Evolutionary conservation across 192 early-diverging fungal genomes (phyloP).

Genomic region (Backusella australiensis): DNA sequence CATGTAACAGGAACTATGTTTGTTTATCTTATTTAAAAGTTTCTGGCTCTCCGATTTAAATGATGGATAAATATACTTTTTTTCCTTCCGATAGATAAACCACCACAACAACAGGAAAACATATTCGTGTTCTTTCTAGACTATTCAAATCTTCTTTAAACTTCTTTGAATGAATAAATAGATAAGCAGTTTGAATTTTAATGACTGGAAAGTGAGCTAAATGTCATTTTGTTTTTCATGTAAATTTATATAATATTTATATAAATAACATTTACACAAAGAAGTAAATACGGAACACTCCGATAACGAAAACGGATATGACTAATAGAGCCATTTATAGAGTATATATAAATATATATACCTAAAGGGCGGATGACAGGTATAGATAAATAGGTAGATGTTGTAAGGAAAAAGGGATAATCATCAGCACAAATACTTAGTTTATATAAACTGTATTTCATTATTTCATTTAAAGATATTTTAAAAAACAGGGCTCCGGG

Average conservation of each 20-base stretch:
- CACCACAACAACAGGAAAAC: not conserved
- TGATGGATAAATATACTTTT: slow-evolving; percentile 6
- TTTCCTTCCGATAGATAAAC: not conserved
- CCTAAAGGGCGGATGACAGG: not conserved
- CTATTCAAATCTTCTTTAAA: not conserved
- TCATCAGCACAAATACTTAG: not conserved
- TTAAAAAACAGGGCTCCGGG: not conserved
- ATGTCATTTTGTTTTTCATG: not conserved
- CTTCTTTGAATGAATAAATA: not conserved
- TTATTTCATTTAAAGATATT: not conserved
- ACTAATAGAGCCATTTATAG: not conserved
- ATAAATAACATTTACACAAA: slow-evolving; percentile 1
- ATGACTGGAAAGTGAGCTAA: not conserved
- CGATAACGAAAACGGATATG: not conserved
- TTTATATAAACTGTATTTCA: not conserved
- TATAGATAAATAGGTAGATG: not conserved
- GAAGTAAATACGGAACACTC: not conserved
- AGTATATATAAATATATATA: not conserved
- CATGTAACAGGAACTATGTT: not conserved
- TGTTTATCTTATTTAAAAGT: not conserved
- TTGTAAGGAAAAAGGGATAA: not conserved
- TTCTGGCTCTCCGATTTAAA: slow-evolving; percentile 2
- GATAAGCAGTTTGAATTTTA: not conserved
- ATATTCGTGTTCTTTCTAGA: not conserved
- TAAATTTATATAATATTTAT: not conserved